These are phyloP conservation scores for Castanospermum australe DNA, from an alignment of 306 rosid species.

Conservation along the genomic window DNA sequence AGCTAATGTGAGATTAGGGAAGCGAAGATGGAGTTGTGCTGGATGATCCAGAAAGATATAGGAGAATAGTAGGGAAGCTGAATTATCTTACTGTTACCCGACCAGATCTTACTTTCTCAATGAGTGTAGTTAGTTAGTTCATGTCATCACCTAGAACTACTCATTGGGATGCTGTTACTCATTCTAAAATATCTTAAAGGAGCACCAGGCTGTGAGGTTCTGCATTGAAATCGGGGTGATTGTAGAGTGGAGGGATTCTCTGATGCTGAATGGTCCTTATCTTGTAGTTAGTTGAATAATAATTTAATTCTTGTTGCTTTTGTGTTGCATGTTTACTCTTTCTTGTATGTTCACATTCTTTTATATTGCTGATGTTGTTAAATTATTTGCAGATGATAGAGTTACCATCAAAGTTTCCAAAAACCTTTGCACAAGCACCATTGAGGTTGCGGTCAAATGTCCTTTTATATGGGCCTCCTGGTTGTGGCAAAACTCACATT, in stretches of 20 bases:
- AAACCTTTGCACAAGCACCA: conserved; percentile 85
- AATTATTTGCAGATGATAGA: conserved; percentile 74
- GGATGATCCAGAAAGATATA: not conserved
- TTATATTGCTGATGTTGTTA: conserved; percentile 5
- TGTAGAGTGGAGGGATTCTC: not conserved
- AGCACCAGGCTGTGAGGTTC: not conserved
- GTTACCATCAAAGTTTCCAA: conserved; percentile 90
- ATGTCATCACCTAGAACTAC: not conserved
- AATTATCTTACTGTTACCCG: not conserved
- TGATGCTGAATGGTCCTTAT: not conserved
- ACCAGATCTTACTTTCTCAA: not conserved
- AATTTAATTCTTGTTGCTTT: conserved; percentile 15
- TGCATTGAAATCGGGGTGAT: not conserved
- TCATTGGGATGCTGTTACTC: not conserved
- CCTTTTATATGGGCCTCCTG: conserved; percentile 95
- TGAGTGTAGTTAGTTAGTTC: not conserved
- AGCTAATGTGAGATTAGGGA: not conserved
- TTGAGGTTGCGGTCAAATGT: conserved; percentile 91
- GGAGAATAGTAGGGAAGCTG: not conserved
- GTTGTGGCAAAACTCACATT: conserved; percentile 95
- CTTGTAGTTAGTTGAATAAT: not conserved
- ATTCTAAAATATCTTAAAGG: conserved; percentile 3
- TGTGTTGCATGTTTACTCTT: conserved; percentile 16
- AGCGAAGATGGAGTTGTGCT: not conserved
- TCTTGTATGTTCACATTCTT: not conserved